Evolutionary conservation across 2,329 filamentous ascomycete species (phyloP), one percentile per base, ranked within the genome.

Genomic region (Aspergillus nomiae): DNA sequence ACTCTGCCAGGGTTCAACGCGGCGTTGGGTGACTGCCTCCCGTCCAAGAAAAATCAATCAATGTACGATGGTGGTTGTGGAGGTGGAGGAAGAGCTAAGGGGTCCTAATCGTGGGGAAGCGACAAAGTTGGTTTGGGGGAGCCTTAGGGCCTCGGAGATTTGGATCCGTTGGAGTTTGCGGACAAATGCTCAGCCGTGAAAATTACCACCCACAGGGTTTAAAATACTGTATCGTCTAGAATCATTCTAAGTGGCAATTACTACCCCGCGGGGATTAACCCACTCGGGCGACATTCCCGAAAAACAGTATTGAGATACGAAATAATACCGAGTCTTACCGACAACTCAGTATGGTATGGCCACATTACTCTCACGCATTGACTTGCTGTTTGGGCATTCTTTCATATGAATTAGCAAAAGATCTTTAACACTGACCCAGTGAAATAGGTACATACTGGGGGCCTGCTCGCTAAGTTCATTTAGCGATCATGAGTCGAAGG

Each of bases 171-270:
- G 48, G 46, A 28, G 24, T 14, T 28, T 34, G 30, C 67, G 67
- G 67, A 63, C 58, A 67, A 68, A 63, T 48, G 45, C 65, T 69
- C 65, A 60, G 55, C 67, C 65, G 65, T 54, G 26, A 43, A 55
- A 38, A 54, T 60, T 46, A 32, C 57, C 34, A 11, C 26, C 8
- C 8, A 38, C 9, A 21, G 32, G 19, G 10, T 8, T 54, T 28
- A 46, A n/a, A 38, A 30, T 24, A 53, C 43, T 48, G 58, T 50
- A 54, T 51, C 28, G 9, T 8, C 19, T 21, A 12, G 34, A 51
- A 28, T 24, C 14, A 9, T 34, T 34, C n/a, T 16, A 32, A 14
- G 16, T 36, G 21, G n/a, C 21, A 36, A 43, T 58, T 64, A 58
- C 64, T 64, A 58, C 64, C 64, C 61, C 61, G 64, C 62, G 64